Evolutionary conservation across 1,284 basidiomycete genomes (phyloP).

Genomic region (Leccinum fuscescens): DNA sequence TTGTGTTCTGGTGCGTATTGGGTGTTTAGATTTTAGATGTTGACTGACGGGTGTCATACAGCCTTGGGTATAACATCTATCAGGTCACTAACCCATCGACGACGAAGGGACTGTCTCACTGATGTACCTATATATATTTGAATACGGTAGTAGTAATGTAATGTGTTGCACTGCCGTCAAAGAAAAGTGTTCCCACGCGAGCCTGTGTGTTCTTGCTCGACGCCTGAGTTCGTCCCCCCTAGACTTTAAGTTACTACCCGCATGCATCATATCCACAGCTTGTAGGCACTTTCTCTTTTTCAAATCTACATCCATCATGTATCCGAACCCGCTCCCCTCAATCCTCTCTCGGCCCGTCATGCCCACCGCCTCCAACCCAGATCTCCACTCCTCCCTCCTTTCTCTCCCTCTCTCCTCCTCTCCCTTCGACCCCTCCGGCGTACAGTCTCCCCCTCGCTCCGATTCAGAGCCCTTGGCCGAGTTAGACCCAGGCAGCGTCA

Average conservation of each 20-base stretch:
- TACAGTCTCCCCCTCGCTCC: slow-evolving; percentile 21
- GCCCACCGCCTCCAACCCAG: slow-evolving; percentile 10
- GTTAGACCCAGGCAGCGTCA: slow-evolving; percentile 23
- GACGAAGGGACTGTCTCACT: slow-evolving; percentile 11
- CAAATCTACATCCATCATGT: slow-evolving; percentile 9
- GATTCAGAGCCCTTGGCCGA: slow-evolving; percentile 33
- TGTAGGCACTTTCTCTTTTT: slow-evolving; percentile 11
- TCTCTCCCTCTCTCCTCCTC: slow-evolving; percentile 2
- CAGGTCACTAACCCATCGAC: slow-evolving; percentile 43
- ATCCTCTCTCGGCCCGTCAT: slow-evolving; percentile 10
- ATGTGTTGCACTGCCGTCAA: slow-evolving; percentile 14
- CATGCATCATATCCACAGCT: slow-evolving; percentile 19
- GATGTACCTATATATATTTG: slow-evolving; percentile 2
- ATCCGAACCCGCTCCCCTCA: slow-evolving; percentile 7
- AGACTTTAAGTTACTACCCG: slow-evolving; percentile 26
- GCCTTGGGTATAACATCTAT: slow-evolving; percentile 77
- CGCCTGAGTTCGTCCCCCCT: slow-evolving; percentile 15
- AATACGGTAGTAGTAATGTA: slow-evolving; percentile 8
- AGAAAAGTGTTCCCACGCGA: slow-evolving; percentile 27
- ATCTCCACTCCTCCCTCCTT: slow-evolving; percentile 10
- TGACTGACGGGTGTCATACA: slow-evolving; percentile 30
- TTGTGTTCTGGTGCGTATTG: slow-evolving; percentile 78
- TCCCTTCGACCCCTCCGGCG: slow-evolving; percentile 1
- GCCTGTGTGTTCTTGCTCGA: not conserved
- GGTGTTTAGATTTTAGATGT: not conserved